phyloP scores from a whole-genome alignment of 2,329 filamentous ascomycete genomes.

The Fusarium torreyae region DNA sequence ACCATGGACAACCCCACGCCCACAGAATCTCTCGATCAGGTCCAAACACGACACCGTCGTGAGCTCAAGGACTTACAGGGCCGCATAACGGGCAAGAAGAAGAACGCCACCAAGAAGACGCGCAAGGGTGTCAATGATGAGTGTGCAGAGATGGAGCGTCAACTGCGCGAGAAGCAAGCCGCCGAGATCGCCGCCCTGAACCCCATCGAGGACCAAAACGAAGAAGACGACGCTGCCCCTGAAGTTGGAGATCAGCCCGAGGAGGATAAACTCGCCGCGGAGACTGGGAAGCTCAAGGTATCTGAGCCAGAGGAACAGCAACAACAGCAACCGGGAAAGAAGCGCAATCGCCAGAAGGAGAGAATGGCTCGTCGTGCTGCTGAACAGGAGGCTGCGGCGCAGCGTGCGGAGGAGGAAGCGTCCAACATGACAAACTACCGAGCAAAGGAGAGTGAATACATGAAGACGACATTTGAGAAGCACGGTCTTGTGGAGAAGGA shows the following conservation, averaged over 20 bases:
- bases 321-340: conserved; percentile 66
- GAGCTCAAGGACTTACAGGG: conserved; percentile 90
- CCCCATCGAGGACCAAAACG: conserved; percentile 42
- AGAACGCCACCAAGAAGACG: conserved; percentile 92
- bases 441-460: conserved; percentile 76
- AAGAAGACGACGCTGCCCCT: conserved; percentile 28
- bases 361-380: conserved; percentile 90
- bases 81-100: conserved; percentile 94
- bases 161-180: conserved; percentile 76
- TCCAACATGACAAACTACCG: conserved; percentile 80
- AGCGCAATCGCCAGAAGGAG: conserved; percentile 92
- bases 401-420: conserved; percentile 82
- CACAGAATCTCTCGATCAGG: conserved; percentile 76
- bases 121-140: conserved; percentile 82
- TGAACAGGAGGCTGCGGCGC: conserved; percentile 80
- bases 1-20: conserved; percentile 48
- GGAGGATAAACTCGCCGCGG: conserved; percentile 38
- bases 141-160: conserved; percentile 78
- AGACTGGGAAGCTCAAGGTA: conserved; percentile 45
- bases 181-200: conserved; percentile 68
- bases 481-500: conserved; percentile 80
- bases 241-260: conserved; percentile 10
- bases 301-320: conserved; percentile 26
- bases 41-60: conserved; percentile 86
- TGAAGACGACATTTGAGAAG: conserved; percentile 76